Evolutionary conservation across 208 protist genomes (phyloP).

Genomic region (Jaenimonas drosophilae): DNA sequence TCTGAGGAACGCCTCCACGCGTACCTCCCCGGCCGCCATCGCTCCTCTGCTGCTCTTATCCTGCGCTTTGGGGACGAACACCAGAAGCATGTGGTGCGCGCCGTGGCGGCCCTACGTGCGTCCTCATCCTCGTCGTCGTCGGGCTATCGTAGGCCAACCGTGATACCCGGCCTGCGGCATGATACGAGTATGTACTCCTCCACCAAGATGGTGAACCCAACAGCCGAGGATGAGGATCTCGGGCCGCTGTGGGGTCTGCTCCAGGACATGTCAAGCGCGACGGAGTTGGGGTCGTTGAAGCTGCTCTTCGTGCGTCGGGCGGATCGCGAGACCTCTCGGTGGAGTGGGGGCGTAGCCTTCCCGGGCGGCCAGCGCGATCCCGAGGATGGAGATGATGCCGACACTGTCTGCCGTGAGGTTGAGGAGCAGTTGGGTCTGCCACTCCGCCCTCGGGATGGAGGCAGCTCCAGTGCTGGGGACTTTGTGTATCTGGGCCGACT

Average conservation of each 20-base stretch:
- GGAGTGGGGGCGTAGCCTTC: conserved; percentile 67
- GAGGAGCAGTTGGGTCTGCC: conserved; percentile 51
- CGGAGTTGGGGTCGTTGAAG: conserved; percentile 12
- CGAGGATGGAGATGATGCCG: conserved; percentile 51
- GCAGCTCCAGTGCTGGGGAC: no score
- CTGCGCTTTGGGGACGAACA: conserved; percentile 50
- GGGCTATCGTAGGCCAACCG: no score
- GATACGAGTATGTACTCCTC: no score
- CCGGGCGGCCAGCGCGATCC: conserved; percentile 67
- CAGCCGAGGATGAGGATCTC: no score
- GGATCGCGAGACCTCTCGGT: conserved; percentile 31
- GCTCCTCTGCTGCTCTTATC: conserved; percentile 41
- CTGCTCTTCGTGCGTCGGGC: conserved; percentile 63
- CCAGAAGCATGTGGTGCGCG: no score
- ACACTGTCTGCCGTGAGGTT: conserved; percentile 29
- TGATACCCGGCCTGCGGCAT: no score
- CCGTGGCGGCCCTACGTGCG: no score
- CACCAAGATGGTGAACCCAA: no score
- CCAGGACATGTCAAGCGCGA: not conserved
- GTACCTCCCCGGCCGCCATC: conserved; percentile 32
- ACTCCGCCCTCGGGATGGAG: conserved; percentile 15
- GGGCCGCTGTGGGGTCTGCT: no score
- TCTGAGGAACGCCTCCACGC: conserved; percentile 27
- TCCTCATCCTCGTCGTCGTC: no score
- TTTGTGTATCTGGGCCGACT: conserved; percentile 56